Evolutionary conservation across 2,329 filamentous ascomycete species (phyloP).

Genomic region (Pyrenophora teres): DNA sequence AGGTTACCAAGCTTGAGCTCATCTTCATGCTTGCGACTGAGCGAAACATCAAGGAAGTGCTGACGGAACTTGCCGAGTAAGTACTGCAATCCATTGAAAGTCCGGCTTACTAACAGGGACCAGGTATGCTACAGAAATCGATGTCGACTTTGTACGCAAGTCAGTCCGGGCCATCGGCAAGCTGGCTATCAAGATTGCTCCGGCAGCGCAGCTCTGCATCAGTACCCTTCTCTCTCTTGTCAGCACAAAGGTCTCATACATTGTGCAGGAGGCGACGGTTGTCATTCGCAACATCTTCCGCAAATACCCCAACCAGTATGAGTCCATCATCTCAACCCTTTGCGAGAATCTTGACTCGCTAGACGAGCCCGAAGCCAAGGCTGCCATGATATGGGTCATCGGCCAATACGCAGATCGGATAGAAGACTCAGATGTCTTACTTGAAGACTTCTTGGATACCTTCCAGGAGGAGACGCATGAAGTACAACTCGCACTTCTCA

Average conservation of each 20-base stretch:
- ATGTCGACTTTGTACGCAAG: constrained; percentile 98
- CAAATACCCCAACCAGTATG: constrained; percentile 98
- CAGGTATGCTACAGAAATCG: constrained; percentile 91
- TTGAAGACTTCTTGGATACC: constrained; percentile 93
- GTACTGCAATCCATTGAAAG: constrained; percentile 24
- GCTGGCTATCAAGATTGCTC: constrained; percentile 97
- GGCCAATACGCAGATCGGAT: constrained; percentile 97
- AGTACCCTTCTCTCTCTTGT: constrained; percentile 91
- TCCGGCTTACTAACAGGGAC: not conserved
- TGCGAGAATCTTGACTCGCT: constrained; percentile 96
- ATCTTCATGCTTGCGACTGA: constrained; percentile 99
- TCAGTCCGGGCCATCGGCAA: constrained; percentile 97
- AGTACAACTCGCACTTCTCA: constrained; percentile 91
- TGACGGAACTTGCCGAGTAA: constrained; percentile 89
- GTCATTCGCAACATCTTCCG: constrained; percentile 99
- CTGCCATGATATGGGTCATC: constrained; percentile 99
- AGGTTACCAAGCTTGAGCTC: constrained; percentile 96
- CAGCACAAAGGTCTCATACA: constrained; percentile 97
- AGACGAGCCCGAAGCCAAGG: constrained; percentile 96
- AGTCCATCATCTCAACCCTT: constrained; percentile 92
- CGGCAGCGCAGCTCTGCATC: constrained; percentile 87
- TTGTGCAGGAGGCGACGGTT: constrained; percentile 97
- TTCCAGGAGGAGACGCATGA: constrained; percentile 95
- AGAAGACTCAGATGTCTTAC: constrained; percentile 89
- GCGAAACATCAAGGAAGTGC: constrained; percentile 91